Evolutionary conservation across 331 rosid genomes (phyloP).

Genomic region (Acacia concinna): DNA sequence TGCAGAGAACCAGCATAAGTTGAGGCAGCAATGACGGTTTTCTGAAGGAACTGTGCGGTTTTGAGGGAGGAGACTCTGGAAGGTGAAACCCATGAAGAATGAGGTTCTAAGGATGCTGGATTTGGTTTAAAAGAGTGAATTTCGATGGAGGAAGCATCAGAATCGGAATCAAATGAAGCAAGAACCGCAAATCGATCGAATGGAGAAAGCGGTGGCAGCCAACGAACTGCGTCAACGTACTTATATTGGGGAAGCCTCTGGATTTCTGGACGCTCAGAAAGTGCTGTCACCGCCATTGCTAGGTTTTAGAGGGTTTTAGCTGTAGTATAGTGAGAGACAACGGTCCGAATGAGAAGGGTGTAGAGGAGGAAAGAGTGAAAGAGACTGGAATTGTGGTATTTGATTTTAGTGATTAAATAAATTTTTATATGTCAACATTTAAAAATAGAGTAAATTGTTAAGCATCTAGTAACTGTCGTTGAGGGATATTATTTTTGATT

Average conservation of each 20-base stretch:
- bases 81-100: constrained; percentile 53
- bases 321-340: not conserved
- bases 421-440: too few species aligned
- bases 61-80: constrained; percentile 70
- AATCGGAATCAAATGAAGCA: constrained; percentile 62
- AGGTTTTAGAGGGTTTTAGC: constrained; percentile 35
- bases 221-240: constrained; percentile 79
- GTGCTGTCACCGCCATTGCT: constrained; percentile 52
- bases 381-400: not conserved
- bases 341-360: not conserved
- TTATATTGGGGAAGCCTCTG: constrained; percentile 63
- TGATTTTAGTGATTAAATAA: too few species aligned
- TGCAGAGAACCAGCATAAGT: constrained; percentile 73
- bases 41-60: constrained; percentile 53
- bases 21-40: constrained; percentile 56
- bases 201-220: constrained; percentile 75
- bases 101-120: constrained; percentile 42
- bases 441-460: too few species aligned
- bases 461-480: too few species aligned
- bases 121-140: constrained; percentile 48
- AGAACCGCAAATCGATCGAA: constrained; percentile 65
- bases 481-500: too few species aligned
- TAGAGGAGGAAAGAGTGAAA: not conserved
- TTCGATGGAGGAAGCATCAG: constrained; percentile 58
- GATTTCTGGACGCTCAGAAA: constrained; percentile 45